Conservation (phyloP, 371 early-diverging fungal species). For the Haplosporangium sp. region DNA sequence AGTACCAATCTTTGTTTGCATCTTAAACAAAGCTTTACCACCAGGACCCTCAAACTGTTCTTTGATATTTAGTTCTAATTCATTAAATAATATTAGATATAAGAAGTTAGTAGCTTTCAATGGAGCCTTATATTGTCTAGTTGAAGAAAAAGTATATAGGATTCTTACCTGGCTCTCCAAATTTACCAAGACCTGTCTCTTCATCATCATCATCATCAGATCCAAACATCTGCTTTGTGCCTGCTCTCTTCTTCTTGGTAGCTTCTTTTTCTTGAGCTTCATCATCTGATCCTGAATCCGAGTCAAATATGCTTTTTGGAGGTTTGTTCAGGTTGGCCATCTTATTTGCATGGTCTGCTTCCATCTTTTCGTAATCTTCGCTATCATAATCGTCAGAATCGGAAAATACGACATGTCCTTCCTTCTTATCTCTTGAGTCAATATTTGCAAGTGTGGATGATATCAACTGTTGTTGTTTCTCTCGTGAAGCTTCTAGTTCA, state of each 20-base stretch:
- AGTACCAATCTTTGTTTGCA: constrained; percentile 64
- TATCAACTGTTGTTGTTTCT: constrained; percentile 44
- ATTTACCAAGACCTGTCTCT: constrained; percentile 21
- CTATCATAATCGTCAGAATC: constrained; percentile 49
- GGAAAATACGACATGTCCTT: constrained; percentile 45
- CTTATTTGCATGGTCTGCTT: constrained; percentile 43
- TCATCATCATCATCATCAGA: constrained; percentile 56
- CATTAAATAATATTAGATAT: not conserved
- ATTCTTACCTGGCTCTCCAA: constrained; percentile 27
- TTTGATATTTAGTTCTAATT: constrained; percentile 63
- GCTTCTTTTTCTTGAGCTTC: constrained; percentile 6
- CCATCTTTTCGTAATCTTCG: constrained; percentile 46
- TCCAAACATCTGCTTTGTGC: constrained; percentile 45
- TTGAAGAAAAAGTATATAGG: not conserved
- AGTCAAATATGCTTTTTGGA: constrained; percentile 69
- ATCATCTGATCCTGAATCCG: constrained; percentile 53
- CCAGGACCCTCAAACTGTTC: constrained; percentile 70
- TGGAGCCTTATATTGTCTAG: no score
- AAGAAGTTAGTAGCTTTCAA: no score
- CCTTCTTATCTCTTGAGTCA: constrained; percentile 51
- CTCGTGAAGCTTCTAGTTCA: constrained; percentile 32
- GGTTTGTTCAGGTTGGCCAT: constrained; percentile 40
- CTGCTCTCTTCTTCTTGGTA: constrained; percentile 5
- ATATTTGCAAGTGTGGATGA: constrained; percentile 47
- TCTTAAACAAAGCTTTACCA: constrained; percentile 63